Percentiles rank a stretch among this genome's conserved stretches.
Conservation (phyloP, 2,329 filamentous ascomycete genomes). For the Penicillium brevicompactum region DNA sequence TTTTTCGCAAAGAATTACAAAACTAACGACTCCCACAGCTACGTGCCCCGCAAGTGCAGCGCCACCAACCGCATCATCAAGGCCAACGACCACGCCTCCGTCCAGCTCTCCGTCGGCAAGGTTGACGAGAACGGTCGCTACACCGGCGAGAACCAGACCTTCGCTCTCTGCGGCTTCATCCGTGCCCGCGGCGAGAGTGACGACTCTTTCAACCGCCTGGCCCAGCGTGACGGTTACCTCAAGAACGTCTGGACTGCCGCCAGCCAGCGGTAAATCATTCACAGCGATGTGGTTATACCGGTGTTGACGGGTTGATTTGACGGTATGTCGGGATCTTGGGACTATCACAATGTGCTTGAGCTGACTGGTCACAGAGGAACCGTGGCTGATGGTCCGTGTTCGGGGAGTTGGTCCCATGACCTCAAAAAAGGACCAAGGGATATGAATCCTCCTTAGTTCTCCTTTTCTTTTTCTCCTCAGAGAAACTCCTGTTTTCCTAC, state of each 20-base stretch:
- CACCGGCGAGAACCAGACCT: constrained; percentile 95
- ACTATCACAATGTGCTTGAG: background rate
- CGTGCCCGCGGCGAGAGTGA: constrained; percentile 97
- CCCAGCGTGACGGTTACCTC: constrained; percentile 93
- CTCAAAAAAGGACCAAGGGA: constrained; percentile 20
- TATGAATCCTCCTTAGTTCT: constrained; percentile 20
- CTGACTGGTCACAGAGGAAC: constrained; percentile 20
- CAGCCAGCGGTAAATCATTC: constrained; percentile 53
- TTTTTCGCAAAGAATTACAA: constrained; percentile 5
- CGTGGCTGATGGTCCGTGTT: constrained; percentile 28
- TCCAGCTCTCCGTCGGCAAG: constrained; percentile 96
- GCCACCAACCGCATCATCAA: constrained; percentile 99
- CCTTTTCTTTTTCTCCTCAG: constrained; percentile 21
- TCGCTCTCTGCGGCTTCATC: constrained; percentile 96
- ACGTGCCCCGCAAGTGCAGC: constrained; percentile 98
- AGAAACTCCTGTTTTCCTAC: constrained; percentile 29
- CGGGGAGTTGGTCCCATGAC: constrained; percentile 25
- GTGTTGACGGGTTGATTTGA: constrained; percentile 34
- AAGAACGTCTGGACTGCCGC: constrained; percentile 92
- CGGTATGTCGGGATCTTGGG: constrained; percentile 20
- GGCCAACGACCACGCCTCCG: constrained; percentile 98
- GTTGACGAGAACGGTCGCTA: constrained; percentile 98
- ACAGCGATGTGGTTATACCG: constrained; percentile 23
- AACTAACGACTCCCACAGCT: constrained; percentile 56
- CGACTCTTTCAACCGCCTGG: constrained; percentile 91